Evolutionary conservation across 2,329 filamentous ascomycete species (phyloP), one percentile per base, ranked within the genome.

Genomic region (Corniculantispora saksenae): DNA sequence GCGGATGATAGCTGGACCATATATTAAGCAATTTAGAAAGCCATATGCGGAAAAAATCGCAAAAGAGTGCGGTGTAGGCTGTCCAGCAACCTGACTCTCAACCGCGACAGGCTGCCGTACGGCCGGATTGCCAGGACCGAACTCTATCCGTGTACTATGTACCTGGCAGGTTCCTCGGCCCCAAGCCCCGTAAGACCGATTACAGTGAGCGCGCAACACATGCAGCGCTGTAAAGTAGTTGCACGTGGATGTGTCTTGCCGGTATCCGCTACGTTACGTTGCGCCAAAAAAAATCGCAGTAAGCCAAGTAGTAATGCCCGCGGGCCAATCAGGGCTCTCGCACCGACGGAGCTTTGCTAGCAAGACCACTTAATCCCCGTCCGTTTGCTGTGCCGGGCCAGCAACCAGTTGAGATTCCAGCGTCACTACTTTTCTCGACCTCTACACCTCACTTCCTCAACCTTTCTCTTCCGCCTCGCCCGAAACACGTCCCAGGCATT

Each of bases 401-500:
- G 61, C 53, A 63, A 38, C 51, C 32, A 38, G 40, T 51, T n/a
- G 19, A 38, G 48, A 54, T 64, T 55, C 63, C 63, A 47, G 57
- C 51, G 63, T 65, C 63, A 65, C 63, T 64, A 15, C 47, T 43
- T 51, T 61, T 64, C 55, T 64, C 54, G 54, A 58, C 35, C 47
- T 58, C 54, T 64, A 58, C 47, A 64, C 54, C 61, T 63, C 61
- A 48, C 29, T 58, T 43, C 61, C 47, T 51, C 32, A 48, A 17
- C 50, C 47, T 55, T 25, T 35, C 17, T 32, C 53, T 19, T 47
- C 35, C 47, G 47, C 60, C 15, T 61, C 57, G 27, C 58, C 51
- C 43, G 58, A 53, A 58, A 65, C 38, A 61, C 54, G 43, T 27
- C 48, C 54, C 55, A 55, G 66, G 67, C 70, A 66, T 66, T 66